Evolutionary conservation across 768 basidiomycete genomes (phyloP).

Genomic region (Coprinopsis marcescibilis): DNA sequence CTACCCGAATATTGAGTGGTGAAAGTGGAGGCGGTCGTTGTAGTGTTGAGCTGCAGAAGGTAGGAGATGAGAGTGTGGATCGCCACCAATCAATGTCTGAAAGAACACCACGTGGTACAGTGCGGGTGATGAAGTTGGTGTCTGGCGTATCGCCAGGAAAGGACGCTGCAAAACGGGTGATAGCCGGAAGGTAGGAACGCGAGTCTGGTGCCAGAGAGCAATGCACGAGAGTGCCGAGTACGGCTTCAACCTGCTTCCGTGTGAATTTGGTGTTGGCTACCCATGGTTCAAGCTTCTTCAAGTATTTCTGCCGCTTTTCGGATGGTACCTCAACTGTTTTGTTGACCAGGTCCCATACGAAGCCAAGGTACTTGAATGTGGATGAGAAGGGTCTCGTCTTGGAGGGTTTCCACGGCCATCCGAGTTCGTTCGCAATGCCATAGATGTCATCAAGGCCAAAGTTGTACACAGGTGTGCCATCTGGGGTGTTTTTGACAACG

Average conservation of each 20-base stretch:
- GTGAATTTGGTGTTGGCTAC: slow-evolving; percentile 6
- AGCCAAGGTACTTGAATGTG: slow-evolving; percentile 31
- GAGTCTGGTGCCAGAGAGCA: slow-evolving; percentile 26
- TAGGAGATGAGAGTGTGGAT: neutral
- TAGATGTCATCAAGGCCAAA: slow-evolving; percentile 7
- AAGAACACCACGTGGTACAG: slow-evolving; percentile 14
- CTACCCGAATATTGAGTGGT: slow-evolving; percentile 24
- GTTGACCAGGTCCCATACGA: slow-evolving; percentile 25
- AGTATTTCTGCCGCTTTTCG: slow-evolving; percentile 26
- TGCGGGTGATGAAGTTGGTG: slow-evolving; percentile 13
- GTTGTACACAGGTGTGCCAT: neutral
- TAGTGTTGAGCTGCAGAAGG: slow-evolving; percentile 12
- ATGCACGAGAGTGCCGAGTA: slow-evolving; percentile 32
- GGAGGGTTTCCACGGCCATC: slow-evolving; percentile 30
- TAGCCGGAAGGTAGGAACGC: slow-evolving; percentile 20
- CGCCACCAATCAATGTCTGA: slow-evolving; percentile 31
- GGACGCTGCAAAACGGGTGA: slow-evolving; percentile 22
- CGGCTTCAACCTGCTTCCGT: slow-evolving; percentile 17
- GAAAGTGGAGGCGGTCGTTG: neutral
- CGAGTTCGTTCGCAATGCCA: slow-evolving; percentile 18
- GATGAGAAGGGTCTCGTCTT: slow-evolving; percentile 23
- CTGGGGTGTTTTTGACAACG: neutral
- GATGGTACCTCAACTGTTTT: slow-evolving; percentile 27
- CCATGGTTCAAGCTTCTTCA: too few relatives aligned
- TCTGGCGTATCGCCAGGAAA: slow-evolving; percentile 16